Conservation (phyloP, 352 stramenopile species). For the Globisporangium recalcitrans region DNA sequence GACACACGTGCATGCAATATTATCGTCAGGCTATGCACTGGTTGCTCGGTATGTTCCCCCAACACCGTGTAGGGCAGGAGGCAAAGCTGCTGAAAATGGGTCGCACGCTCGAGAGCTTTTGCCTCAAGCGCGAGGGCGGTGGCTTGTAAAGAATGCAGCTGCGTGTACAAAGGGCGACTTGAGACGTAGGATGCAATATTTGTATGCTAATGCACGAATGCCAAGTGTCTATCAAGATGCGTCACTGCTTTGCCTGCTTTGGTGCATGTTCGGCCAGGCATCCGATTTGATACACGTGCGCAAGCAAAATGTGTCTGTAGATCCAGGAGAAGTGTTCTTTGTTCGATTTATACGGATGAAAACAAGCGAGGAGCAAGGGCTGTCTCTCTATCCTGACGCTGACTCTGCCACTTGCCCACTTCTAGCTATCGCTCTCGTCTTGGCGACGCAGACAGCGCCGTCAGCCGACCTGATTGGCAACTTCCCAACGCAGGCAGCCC, state of each 20-base stretch:
- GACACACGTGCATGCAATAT: not conserved
- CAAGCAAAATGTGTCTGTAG: not conserved
- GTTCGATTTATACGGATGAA: conserved; percentile 5
- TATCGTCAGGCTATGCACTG: not conserved
- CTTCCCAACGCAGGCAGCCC: not conserved
- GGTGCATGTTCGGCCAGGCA: not conserved
- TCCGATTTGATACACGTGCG: not conserved
- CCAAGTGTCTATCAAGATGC: not conserved
- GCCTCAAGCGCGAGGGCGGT: not conserved
- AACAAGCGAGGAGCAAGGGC: conserved; percentile 2
- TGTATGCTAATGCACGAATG: not conserved
- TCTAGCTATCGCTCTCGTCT: not conserved
- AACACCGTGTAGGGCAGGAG: not conserved
- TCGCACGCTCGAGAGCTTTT: not conserved
- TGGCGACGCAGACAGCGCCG: conserved; percentile 3
- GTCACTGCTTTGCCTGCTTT: not conserved
- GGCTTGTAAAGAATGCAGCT: not conserved
- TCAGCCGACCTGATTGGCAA: conserved; percentile 1
- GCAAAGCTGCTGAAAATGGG: conserved; percentile 1
- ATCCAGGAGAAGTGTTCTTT: conserved; percentile 3
- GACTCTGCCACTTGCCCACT: not conserved
- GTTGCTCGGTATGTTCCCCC: not conserved
- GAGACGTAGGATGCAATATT: not conserved
- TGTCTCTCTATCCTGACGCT: conserved; percentile 4
- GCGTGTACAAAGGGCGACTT: not conserved